phyloP scores from a whole-genome alignment of 2,329 filamentous ascomycete species.

The Coniochaeta sp. region DNA sequence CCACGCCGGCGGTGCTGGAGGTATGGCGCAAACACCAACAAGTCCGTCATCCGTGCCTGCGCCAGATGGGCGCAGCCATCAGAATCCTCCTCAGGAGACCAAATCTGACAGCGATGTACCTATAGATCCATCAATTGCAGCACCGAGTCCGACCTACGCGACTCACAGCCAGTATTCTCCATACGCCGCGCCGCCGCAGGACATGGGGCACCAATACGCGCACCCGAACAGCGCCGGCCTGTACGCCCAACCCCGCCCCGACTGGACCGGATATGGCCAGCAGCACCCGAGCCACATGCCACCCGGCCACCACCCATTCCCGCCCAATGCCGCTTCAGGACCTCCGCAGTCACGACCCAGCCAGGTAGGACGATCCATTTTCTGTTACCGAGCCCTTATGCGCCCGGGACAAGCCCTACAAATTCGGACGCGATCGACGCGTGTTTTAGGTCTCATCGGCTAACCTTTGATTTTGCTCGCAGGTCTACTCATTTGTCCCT shows the following conservation, averaged over 20 bases:
- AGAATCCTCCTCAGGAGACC: constrained; percentile 60
- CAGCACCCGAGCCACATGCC: constrained; percentile 38
- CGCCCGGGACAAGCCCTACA: too few relatives aligned
- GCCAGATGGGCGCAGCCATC: constrained; percentile 74
- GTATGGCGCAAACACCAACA: constrained; percentile 95
- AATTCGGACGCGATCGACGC: background rate
- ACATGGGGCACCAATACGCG: constrained; percentile 75
- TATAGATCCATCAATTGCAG: constrained; percentile 98
- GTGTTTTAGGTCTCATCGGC: background rate
- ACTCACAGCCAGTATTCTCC: constrained; percentile 69
- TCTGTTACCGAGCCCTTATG: too few relatives aligned
- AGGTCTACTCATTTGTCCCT: constrained; percentile 97
- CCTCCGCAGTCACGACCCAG: constrained; percentile 48
- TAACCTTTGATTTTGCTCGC: constrained; percentile 18
- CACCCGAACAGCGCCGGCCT: constrained; percentile 52
- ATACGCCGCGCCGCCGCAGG: constrained; percentile 74
- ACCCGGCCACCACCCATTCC: constrained; percentile 46
- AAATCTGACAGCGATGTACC: constrained; percentile 96
- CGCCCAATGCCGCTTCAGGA: constrained; percentile 47
- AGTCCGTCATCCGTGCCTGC: constrained; percentile 81
- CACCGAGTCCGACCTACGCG: constrained; percentile 78
- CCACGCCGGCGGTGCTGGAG: constrained; percentile 66
- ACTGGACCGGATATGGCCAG: constrained; percentile 64
- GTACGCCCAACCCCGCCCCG: constrained; percentile 64
- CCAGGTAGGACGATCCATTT: constrained; percentile 43